A percentile compares a stretch with the other conserved stretches of the same genome.
These are phyloP conservation scores for Suillus tomentosus DNA, from an alignment of 768 basidiomycete genomes.

Conservation along the genomic window DNA sequence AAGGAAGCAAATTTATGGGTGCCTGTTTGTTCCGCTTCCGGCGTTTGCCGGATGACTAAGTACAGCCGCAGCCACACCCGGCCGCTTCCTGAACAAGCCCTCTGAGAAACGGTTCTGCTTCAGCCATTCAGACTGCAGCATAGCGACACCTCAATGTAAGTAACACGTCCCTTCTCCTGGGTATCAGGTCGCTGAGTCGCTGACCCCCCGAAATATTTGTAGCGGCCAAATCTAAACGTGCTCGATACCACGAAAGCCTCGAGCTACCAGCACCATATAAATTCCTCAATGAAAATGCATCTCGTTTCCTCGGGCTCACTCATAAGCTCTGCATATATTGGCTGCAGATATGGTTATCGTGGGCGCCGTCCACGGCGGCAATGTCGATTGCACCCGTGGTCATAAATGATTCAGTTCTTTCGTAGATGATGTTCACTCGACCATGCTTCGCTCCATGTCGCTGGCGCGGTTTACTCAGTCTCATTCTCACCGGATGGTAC, in stretches of 20 bases:
- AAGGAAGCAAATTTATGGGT: slow-evolving; percentile 28
- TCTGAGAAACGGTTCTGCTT: too few relatives aligned
- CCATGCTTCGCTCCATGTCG: background rate
- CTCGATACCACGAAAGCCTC: background rate
- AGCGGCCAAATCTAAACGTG: background rate
- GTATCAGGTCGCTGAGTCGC: too few relatives aligned
- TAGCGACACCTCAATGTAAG: background rate
- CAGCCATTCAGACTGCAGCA: background rate
- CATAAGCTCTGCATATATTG: background rate
- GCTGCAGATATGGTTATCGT: background rate
- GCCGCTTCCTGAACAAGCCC: too few relatives aligned
- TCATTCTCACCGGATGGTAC: too few relatives aligned
- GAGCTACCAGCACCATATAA: background rate
- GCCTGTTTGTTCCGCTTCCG: slow-evolving; percentile 29
- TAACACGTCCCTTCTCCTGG: background rate
- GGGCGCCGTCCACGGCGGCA: background rate
- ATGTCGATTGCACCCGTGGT: background rate
- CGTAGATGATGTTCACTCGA: background rate
- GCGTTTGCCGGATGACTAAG: slow-evolving; percentile 17
- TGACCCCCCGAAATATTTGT: background rate
- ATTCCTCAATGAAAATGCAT: background rate
- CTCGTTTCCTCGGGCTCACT: background rate
- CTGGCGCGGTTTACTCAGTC: background rate
- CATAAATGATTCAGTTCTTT: background rate
- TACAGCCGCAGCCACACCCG: background rate